These are phyloP conservation scores for Allomyces macrogynus DNA, from an alignment of 192 early-diverging fungal species.

Conservation along the genomic window DNA sequence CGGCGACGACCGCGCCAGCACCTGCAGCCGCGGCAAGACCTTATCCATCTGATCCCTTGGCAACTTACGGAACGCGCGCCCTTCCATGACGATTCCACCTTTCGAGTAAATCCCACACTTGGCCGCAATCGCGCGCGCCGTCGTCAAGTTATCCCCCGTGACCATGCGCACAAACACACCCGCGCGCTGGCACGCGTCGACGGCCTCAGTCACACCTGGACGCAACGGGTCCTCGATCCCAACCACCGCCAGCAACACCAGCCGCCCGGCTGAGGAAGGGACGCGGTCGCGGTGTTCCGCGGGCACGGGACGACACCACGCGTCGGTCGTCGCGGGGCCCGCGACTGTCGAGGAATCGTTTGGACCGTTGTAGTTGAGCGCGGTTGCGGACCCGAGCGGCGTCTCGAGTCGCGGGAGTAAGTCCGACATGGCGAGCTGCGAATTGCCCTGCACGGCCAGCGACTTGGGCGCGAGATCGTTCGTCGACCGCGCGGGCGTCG, in stretches of 20 bases:
- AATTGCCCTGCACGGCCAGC: too few relatives aligned
- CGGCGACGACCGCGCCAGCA: constrained; percentile 83
- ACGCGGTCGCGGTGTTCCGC: background rate
- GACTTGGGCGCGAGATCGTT: background rate
- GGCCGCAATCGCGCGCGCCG: constrained; percentile 82
- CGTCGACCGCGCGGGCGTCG: background rate
- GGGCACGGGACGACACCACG: background rate
- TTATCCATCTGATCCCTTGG: constrained; percentile 63
- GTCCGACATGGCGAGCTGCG: too few relatives aligned
- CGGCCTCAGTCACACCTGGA: constrained; percentile 81
- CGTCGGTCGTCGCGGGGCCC: too few relatives aligned
- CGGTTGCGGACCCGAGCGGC: background rate
- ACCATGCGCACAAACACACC: constrained; percentile 97
- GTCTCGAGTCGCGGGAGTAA: background rate
- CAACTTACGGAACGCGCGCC: constrained; percentile 75
- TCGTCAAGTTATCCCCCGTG: constrained; percentile 88
- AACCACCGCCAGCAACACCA: constrained; percentile 69
- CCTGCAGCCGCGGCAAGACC: constrained; percentile 80
- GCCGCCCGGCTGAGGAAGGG: constrained; percentile 8
- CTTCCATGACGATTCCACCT: constrained; percentile 85
- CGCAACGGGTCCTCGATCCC: constrained; percentile 96
- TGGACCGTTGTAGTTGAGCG: background rate
- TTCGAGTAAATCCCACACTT: constrained; percentile 76
- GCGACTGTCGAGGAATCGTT: background rate
- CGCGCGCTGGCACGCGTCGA: constrained; percentile 65